A percentile compares a stretch with the other conserved stretches of the same genome.
Evolutionary conservation across 2,329 filamentous ascomycete species (phyloP).

Genomic region (Colletotrichum neosansevieriae): DNA sequence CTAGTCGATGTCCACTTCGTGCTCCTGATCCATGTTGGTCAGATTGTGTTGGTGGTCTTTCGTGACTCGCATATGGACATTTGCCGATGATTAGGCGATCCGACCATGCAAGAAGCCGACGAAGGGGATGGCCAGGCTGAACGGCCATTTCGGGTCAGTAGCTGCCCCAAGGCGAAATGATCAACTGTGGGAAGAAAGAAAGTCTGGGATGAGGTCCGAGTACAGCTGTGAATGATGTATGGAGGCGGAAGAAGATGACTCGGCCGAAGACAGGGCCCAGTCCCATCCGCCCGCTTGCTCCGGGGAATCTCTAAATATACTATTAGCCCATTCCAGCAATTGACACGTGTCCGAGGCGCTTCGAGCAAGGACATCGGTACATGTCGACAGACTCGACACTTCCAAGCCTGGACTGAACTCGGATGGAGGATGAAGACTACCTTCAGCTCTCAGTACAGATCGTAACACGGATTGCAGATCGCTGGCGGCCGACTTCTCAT

Average conservation of each 20-base stretch:
- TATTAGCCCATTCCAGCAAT: slow-evolving; percentile 17
- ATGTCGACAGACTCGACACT: neutral
- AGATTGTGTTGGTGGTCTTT: slow-evolving; percentile 26
- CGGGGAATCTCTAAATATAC: slow-evolving; percentile 31
- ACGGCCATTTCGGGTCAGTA: neutral
- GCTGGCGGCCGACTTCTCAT: neutral
- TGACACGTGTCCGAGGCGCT: slow-evolving; percentile 7
- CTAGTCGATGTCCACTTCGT: slow-evolving; percentile 20
- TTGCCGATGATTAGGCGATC: slow-evolving; percentile 34
- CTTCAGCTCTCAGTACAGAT: too few species aligned
- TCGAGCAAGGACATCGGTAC: slow-evolving; percentile 24
- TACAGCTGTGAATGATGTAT: slow-evolving; percentile 4
- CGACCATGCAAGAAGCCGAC: slow-evolving; percentile 30
- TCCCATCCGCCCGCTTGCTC: slow-evolving; percentile 36
- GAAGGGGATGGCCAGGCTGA: slow-evolving; percentile 6
- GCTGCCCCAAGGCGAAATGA: slow-evolving; percentile 1
- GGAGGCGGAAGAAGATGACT: slow-evolving; percentile 18
- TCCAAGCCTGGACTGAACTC: neutral
- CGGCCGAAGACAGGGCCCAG: slow-evolving; percentile 33
- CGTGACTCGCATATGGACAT: slow-evolving; percentile 36
- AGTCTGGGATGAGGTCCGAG: neutral
- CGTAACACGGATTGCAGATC: neutral
- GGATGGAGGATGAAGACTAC: neutral
- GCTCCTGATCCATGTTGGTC: slow-evolving; percentile 35
- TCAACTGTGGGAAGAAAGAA: neutral